A percentile compares a stretch with the other conserved stretches of the same genome.
phyloP scores from a whole-genome alignment of 768 basidiomycete species.

The Obba rivulosa region DNA sequence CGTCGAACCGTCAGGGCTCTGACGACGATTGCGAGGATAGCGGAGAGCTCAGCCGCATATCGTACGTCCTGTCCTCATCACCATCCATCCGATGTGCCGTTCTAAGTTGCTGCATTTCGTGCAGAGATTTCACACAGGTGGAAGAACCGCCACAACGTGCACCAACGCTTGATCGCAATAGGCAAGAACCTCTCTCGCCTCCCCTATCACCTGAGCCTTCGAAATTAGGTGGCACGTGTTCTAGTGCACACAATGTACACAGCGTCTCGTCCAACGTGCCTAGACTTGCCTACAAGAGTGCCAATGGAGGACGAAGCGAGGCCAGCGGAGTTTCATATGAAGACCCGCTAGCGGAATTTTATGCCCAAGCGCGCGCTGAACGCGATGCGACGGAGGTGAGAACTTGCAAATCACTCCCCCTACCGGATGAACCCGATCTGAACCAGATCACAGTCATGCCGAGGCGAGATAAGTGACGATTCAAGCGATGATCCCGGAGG shows the following conservation, averaged over 20 bases:
- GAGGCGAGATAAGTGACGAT: no score
- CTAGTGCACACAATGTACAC: neutral
- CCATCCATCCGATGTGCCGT: neutral
- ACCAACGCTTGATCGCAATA: no score
- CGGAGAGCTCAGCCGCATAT: conserved; percentile 40
- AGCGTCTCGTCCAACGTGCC: neutral
- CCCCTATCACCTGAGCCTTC: neutral
- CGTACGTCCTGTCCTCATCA: conserved; percentile 30
- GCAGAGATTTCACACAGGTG: conserved; percentile 18
- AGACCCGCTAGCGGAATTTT: conserved; percentile 66
- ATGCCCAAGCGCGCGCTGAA: conserved; percentile 49
- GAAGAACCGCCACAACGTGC: neutral
- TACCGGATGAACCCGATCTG: no score
- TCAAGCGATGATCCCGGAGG: no score
- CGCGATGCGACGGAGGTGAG: conserved; percentile 39
- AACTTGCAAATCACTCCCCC: neutral
- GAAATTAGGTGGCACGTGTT: neutral
- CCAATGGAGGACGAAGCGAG: neutral
- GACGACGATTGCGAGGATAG: neutral
- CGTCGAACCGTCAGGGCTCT: neutral
- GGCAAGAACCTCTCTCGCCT: neutral
- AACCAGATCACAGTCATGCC: no score
- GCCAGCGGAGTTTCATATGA: neutral
- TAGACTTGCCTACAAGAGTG: neutral
- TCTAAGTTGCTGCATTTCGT: conserved; percentile 4